These are phyloP conservation scores for Gossypium aridum DNA, from an alignment of 441 rosid species.

Conservation along the genomic window DNA sequence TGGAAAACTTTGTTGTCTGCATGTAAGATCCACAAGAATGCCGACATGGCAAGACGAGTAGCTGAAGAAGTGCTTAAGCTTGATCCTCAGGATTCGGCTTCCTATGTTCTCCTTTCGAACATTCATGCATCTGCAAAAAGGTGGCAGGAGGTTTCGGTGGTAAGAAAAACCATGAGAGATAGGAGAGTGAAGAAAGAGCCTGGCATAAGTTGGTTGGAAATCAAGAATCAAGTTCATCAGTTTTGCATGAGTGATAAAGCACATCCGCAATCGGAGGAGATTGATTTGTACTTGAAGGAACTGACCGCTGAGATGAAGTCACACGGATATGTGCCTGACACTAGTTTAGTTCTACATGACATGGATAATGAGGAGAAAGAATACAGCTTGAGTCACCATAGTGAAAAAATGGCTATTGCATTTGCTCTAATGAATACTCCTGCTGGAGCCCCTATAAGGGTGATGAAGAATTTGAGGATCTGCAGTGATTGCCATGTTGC, in stretches of 20 bases:
- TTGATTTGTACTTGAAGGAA: slow-evolving; percentile 50
- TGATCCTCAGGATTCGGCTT: slow-evolving; percentile 73
- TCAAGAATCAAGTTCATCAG: slow-evolving; percentile 60
- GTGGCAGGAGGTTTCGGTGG: slow-evolving; percentile 69
- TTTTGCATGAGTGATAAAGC: slow-evolving; percentile 58
- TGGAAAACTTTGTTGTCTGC: slow-evolving; percentile 93
- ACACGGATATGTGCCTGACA: slow-evolving; percentile 65
- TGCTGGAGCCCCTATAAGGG: slow-evolving; percentile 53
- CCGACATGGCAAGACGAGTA: slow-evolving; percentile 56
- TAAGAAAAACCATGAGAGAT: slow-evolving; percentile 69
- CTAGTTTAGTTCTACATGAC: slow-evolving; percentile 62
- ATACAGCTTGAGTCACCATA: slow-evolving; percentile 58
- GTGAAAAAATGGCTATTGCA: slow-evolving; percentile 77
- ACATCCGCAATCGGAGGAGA: slow-evolving; percentile 45
- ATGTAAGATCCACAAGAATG: slow-evolving; percentile 62
- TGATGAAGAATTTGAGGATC: slow-evolving; percentile 75
- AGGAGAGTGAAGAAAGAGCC: slow-evolving; percentile 77
- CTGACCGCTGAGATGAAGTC: slow-evolving; percentile 57
- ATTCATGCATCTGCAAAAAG: slow-evolving; percentile 63
- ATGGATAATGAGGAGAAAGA: slow-evolving; percentile 79
- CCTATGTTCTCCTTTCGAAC: slow-evolving; percentile 72
- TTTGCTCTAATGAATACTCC: slow-evolving; percentile 57
- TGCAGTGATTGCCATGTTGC: slow-evolving; percentile 74
- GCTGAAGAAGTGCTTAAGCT: slow-evolving; percentile 61
- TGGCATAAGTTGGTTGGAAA: slow-evolving; percentile 83